Base-by-base conservation (phyloP, 495 filamentous ascomycete species). In the Pyronema domesticum region DNA sequence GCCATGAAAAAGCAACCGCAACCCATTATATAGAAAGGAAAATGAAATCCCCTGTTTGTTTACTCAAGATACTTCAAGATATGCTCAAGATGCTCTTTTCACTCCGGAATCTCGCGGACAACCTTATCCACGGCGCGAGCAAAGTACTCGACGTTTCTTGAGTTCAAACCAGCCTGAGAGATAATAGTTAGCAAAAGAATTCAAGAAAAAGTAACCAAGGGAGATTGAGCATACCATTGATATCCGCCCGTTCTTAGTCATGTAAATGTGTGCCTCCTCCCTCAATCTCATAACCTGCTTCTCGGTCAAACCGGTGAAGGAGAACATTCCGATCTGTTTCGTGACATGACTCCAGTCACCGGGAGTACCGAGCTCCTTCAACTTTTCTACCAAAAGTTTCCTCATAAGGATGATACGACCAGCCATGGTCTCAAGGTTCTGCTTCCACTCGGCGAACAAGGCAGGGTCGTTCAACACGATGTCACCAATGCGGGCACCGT, bases 271-370 rank as follows among this genome's bases (percentile, higher is more conserved):
- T 61, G 73, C 82, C 59, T 89, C 81, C 46, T 81, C 76, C 51
- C 85, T 74, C 57, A 99, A 65, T 68, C 80, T 78, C 68, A 77
- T 61, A n/a, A 94, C 91, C 69, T 99, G 91, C 48, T 74, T 64
- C 74, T 95, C 89, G 0, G 66, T 80, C 68, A 99, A 67, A 0
- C 91, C 91, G 1, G 91, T 99, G 68, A 93, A 99, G 65, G 83
- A 89, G 71, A 99, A 99, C 91, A 99, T 99, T 63, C 91, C 91
- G 68, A 99, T 99, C 76, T 99, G 91, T 57, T 91, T 82, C 7
- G 88, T 94, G 66, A 99, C 94, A 69, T 99, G 91, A 55, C 86
- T 82, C 91, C 91, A 98, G 9, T 76, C 80, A 3, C 91, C 93
- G 0, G 89, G 89, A 0, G 91, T 95, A 2, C 77, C 80, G 34